Evolutionary conservation across 352 stramenopile species (phyloP), one percentile per base, ranked within the genome.

Genomic region (Phytophthora lateralis): DNA sequence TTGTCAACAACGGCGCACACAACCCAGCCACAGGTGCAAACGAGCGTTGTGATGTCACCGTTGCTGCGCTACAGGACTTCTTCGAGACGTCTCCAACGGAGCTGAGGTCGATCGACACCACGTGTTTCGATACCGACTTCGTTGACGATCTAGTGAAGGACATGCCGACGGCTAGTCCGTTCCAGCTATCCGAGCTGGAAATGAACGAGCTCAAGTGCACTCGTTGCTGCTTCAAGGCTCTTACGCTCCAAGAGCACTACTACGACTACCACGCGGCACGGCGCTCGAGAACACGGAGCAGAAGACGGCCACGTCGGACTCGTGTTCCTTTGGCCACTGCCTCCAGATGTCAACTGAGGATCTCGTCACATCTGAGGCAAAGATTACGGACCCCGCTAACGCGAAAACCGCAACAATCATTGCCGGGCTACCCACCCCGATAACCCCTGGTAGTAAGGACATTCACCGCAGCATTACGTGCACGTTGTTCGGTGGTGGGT

Each of bases 391-490:
- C 0, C 30, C 29, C 3, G 47, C 24, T 5, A 20, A 43, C 7
- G 10, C 18, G 2, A 48, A 61, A 27, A 66, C 63, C 1, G 12
- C 41, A 2, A 66, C 38, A 6, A 42, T 55, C 12, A 35, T 71
- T 10, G 49, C 44, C 18, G 55, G 50, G 1, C 45, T 66, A 2
- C 56, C 63, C 6, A 38, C 41, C 14, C 9, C 48, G 10, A 29
- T 66, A 4, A 45, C 26, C 2, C 43, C 21, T 2, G 55, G 38
- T 12, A 21, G 1, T 2, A 49, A 66, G 3, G 39, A 46, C 0
- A 57, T 71, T 21, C 63, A 71, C 30, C 55, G 37, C 30, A 66
- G 42, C 9, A 62, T 62, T 20, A 57, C 49, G 17, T 71, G 63
- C 21, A 62, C 56, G 27, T 26, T 49, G 2, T 61, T 71, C 21